Evolutionary conservation across 1,284 basidiomycete genomes (phyloP), one percentile per base, ranked within the genome.

Genomic region (Boletus mariae): DNA sequence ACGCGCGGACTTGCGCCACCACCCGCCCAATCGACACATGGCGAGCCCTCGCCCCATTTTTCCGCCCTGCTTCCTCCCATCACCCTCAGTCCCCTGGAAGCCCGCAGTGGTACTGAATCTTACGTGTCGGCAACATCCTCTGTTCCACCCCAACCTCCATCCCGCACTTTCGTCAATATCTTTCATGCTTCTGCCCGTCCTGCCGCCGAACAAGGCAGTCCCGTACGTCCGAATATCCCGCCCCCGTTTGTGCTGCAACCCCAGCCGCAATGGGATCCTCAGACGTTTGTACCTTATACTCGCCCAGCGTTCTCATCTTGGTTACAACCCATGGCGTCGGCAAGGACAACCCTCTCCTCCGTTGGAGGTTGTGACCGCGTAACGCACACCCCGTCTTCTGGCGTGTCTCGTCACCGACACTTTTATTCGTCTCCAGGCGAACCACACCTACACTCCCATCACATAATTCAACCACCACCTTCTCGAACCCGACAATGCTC

Each of bases 171-270:
- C 38, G 59, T 59, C 49, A 67, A 66, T 38, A 52, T 49, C 42
- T 25, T 49, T 28, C 61, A 47, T 15, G 3, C 57, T 10, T 41
- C 60, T 17, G 3, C 37, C 29, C 57, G 35, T 45, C 31, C 45
- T n/a, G 11, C 49, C 26, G n/a, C 32, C 29, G 55, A 57, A 23
- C 51, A 45, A 29, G 23, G 38, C 41, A 54, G 52, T 8, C 40
- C 65, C 17, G 25, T 44, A 25, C 38, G 34, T 17, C 38, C 35
- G 62, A 55, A 59, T 52, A 68, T 85, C 47, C 80, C 83, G 8
- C 83, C 84, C 20, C 83, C 84, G 9, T 84, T 82, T 59, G 79
- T 82, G 17, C 71, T 87, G n/a, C 82, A 85, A 62, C 84, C 85
- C 4, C 72, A 69, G 53, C 84, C 83, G 4, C 82, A 80, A 48